These are phyloP conservation scores for Typha latifolia DNA, from an alignment of 176 grass and related monocot species.

Conservation along the genomic window DNA sequence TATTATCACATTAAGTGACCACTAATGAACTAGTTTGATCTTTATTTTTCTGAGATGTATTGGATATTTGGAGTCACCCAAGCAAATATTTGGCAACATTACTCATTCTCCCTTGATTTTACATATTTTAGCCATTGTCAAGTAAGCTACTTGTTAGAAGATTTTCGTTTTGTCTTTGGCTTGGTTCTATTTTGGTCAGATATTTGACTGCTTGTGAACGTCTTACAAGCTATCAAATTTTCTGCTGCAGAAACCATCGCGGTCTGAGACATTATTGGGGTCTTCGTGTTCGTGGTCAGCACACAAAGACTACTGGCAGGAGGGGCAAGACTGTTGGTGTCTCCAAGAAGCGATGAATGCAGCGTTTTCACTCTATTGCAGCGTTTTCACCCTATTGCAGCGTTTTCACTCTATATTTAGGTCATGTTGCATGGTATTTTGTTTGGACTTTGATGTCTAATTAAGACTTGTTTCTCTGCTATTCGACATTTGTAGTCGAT, in stretches of 20 bases:
- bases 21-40: too few relatives aligned
- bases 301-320: conserved; percentile 92
- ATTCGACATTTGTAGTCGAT: conserved; percentile 6
- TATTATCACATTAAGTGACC: too few relatives aligned
- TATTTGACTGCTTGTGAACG: not conserved
- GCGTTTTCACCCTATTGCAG: too few relatives aligned
- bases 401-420: not conserved
- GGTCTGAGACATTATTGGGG: conserved; percentile 97
- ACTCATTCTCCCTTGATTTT: not conserved
- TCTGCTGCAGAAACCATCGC: conserved; percentile 71
- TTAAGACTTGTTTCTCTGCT: not conserved
- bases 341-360: conserved; percentile 85
- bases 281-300: conserved; percentile 84
- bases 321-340: conserved; percentile 98
- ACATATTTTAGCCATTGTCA: not conserved
- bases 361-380: not conserved
- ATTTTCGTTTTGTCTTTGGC: not conserved
- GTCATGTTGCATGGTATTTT: not conserved
- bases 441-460: not conserved
- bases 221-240: not conserved
- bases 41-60: not conserved
- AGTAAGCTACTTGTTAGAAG: not conserved
- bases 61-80: not conserved
- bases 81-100: not conserved
- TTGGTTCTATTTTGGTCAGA: too few relatives aligned